A percentile compares a stretch with the other conserved stretches of the same genome.
These are phyloP conservation scores for Dacryopinax spathularia DNA, from an alignment of 768 basidiomycete genomes.

Conservation along the genomic window DNA sequence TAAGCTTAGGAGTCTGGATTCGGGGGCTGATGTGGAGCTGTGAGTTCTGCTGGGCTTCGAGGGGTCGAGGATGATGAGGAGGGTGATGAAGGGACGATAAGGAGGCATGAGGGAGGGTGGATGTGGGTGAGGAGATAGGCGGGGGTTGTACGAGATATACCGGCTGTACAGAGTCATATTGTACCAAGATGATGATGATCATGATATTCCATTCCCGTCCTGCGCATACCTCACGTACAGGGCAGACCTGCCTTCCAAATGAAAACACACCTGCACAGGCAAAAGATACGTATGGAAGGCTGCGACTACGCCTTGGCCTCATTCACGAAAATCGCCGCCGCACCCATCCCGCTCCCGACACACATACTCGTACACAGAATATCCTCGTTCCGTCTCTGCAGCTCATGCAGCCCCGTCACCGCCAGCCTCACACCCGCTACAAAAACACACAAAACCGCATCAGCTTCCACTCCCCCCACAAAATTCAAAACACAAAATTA, in stretches of 20 bases:
- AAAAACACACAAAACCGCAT: too few relatives aligned
- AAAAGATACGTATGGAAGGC: not conserved
- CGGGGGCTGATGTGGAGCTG: conserved; percentile 39
- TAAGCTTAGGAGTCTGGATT: conserved; percentile 39
- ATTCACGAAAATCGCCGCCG: conserved; percentile 34
- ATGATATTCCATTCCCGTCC: too few relatives aligned
- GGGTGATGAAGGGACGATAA: too few relatives aligned
- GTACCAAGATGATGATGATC: too few relatives aligned
- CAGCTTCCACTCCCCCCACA: conserved; percentile 12
- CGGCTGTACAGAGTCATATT: too few relatives aligned
- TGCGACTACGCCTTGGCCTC: not conserved
- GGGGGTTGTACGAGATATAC: too few relatives aligned
- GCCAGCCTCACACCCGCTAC: conserved; percentile 74
- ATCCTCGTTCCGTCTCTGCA: conserved; percentile 51
- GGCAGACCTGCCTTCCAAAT: too few relatives aligned
- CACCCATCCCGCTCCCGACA: conserved; percentile 77
- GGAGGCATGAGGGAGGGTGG: too few relatives aligned
- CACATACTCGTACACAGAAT: conserved; percentile 74
- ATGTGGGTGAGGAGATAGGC: too few relatives aligned
- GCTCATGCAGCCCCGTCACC: conserved; percentile 73
- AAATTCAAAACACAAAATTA: not conserved
- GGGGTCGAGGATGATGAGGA: too few relatives aligned
- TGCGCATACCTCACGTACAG: too few relatives aligned
- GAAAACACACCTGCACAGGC: not conserved
- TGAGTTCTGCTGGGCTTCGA: too few relatives aligned